phyloP scores from a whole-genome alignment of 2,329 filamentous ascomycete species.

The Sporothrix brunneoviolacea region DNA sequence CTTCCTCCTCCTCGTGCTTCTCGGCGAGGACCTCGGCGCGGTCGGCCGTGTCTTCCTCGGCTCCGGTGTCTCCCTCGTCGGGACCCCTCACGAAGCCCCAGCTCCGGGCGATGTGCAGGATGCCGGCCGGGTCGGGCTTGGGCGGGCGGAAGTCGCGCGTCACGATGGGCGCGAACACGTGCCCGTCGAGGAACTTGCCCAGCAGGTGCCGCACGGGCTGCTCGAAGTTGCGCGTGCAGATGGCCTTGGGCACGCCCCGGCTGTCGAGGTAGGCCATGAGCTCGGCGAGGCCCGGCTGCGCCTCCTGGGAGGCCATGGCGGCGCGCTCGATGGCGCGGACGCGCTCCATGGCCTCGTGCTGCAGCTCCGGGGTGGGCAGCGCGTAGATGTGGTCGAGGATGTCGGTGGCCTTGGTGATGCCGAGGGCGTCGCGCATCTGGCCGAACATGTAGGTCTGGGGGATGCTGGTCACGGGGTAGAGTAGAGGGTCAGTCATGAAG shows the following conservation, averaged over 20 bases:
- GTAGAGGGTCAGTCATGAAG: neutral
- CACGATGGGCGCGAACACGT: conserved; percentile 69
- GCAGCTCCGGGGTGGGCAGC: conserved; percentile 53
- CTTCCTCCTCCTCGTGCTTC: conserved; percentile 19
- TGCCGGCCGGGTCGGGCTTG: conserved; percentile 83
- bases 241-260: conserved; percentile 63
- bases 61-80: conserved; percentile 15
- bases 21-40: conserved; percentile 15
- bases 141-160: conserved; percentile 77
- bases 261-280: conserved; percentile 79
- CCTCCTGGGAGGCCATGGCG: conserved; percentile 72
- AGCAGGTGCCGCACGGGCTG: conserved; percentile 69
- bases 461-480: conserved; percentile 43
- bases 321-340: conserved; percentile 73
- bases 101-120: conserved; percentile 71
- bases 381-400: conserved; percentile 84
- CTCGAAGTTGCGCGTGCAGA: conserved; percentile 94
- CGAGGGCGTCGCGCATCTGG: conserved; percentile 72
- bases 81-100: conserved; percentile 61
- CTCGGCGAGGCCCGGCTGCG: conserved; percentile 69
- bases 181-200: conserved; percentile 61
- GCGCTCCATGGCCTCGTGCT: conserved; percentile 60
- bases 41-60: conserved; percentile 17
- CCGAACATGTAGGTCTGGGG: conserved; percentile 95
- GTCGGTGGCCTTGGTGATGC: conserved; percentile 66